Evolutionary conservation across 1,284 basidiomycete genomes (phyloP).

Genomic region (Cryptococcus sp.): DNA sequence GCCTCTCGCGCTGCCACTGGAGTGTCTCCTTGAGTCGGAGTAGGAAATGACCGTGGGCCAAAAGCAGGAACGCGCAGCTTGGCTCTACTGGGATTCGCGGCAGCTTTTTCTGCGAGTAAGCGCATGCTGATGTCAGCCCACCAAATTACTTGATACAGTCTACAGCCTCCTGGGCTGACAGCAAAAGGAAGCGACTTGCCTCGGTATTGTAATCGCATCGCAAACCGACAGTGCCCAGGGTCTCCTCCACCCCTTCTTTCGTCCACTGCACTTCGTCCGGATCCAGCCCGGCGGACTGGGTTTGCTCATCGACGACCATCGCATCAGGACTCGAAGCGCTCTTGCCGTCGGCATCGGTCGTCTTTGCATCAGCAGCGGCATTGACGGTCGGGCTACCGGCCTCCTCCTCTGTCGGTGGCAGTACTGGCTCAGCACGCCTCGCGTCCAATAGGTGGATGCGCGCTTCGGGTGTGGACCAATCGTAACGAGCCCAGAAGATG

Average conservation of each 20-base stretch:
- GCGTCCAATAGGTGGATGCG: conserved; percentile 20
- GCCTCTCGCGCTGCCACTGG: conserved; percentile 30
- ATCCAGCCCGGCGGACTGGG: background rate
- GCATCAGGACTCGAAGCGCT: no score
- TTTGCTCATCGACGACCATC: background rate
- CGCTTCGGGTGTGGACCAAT: conserved; percentile 35
- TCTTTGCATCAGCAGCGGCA: background rate
- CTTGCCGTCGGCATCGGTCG: background rate
- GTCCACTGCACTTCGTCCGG: conserved; percentile 34
- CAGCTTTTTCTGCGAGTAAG: conserved; percentile 27
- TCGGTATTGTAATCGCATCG: conserved; percentile 38
- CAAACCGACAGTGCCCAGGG: conserved; percentile 36
- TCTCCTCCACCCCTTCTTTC: conserved; percentile 36
- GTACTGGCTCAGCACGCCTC: conserved; percentile 2
- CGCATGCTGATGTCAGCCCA: background rate
- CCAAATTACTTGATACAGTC: background rate
- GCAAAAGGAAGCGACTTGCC: conserved; percentile 18
- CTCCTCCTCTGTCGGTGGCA: conserved; percentile 8
- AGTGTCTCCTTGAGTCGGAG: conserved; percentile 51
- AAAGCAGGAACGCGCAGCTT: conserved; percentile 51
- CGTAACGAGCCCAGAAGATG: conserved; percentile 38
- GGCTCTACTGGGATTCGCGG: conserved; percentile 20
- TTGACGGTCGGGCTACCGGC: background rate
- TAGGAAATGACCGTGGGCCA: conserved; percentile 74
- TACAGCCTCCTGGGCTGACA: background rate